Conservation (phyloP, 2,329 filamentous ascomycete species). For the Akanthomyces dipterigenus region DNA sequence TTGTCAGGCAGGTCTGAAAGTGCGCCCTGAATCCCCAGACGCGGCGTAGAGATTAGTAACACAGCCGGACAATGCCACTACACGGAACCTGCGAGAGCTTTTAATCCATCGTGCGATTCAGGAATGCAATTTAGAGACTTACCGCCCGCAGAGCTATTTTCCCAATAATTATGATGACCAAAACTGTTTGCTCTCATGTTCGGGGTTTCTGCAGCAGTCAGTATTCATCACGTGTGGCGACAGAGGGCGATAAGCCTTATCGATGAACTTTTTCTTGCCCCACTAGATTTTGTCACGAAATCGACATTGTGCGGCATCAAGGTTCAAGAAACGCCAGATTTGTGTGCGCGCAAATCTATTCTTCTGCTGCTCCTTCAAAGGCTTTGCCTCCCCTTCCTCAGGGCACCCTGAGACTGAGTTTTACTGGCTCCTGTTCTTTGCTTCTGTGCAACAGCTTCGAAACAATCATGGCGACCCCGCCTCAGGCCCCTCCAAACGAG, state of each 20-base stretch:
- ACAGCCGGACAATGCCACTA: too few species aligned
- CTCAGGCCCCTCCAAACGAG: slow-evolving; percentile 6
- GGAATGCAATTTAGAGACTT: too few species aligned
- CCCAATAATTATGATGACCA: background rate
- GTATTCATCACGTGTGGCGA: slow-evolving; percentile 1
- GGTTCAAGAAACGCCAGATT: background rate
- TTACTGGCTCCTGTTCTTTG: background rate
- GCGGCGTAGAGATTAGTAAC: too few species aligned
- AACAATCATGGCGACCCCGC: slow-evolving; percentile 10
- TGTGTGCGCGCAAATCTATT: background rate
- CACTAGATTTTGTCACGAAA: slow-evolving; percentile 4
- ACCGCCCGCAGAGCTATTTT: background rate
- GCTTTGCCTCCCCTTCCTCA: background rate
- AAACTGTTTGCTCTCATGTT: background rate
- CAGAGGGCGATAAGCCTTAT: slow-evolving; percentile 3
- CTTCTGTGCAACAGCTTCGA: background rate
- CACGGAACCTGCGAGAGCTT: too few species aligned
- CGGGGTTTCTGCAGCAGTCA: background rate
- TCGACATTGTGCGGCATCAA: slow-evolving; percentile 7
- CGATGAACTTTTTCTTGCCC: slow-evolving; percentile 10
- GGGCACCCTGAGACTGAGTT: too few species aligned
- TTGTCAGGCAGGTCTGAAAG: too few species aligned
- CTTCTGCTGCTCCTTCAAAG: background rate
- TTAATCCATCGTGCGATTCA: too few species aligned
- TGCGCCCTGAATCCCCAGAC: too few species aligned